Conservation (phyloP, 768 basidiomycete genomes). For the Trametes sanguinea region DNA sequence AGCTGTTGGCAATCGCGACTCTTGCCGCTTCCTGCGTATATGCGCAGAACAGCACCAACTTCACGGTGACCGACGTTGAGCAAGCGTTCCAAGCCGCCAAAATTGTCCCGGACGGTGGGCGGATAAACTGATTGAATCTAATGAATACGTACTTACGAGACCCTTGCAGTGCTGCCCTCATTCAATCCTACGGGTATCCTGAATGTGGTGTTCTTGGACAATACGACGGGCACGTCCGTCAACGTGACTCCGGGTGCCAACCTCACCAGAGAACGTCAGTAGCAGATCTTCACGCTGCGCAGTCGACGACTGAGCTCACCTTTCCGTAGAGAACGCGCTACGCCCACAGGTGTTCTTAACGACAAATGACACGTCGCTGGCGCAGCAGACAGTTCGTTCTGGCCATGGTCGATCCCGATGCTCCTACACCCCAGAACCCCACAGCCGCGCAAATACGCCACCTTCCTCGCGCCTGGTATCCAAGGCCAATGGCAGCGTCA, state of each 20-base stretch:
- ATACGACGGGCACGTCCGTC: slow-evolving; percentile 14
- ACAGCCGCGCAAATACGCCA: slow-evolving; percentile 34
- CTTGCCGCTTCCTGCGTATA: slow-evolving; percentile 5
- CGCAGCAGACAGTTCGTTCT: slow-evolving; percentile 31
- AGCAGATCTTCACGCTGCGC: too few species aligned
- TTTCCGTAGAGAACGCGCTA: slow-evolving; percentile 13
- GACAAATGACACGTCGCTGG: slow-evolving; percentile 8
- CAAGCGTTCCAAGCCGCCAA: slow-evolving; percentile 20
- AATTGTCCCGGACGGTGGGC: slow-evolving; percentile 19
- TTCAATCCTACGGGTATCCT: slow-evolving; percentile 20
- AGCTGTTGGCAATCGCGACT: slow-evolving; percentile 2
- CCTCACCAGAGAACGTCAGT: slow-evolving; percentile 24
- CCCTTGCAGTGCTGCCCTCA: slow-evolving; percentile 14
- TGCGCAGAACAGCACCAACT: slow-evolving; percentile 14
- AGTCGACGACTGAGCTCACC: neutral
- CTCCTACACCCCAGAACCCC: slow-evolving; percentile 35
- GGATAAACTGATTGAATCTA: too few species aligned
- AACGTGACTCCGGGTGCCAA: slow-evolving; percentile 18
- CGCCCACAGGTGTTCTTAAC: slow-evolving; percentile 17
- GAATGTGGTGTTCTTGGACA: slow-evolving; percentile 22
- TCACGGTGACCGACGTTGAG: slow-evolving; percentile 9
- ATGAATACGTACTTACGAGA: neutral
- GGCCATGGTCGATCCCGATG: slow-evolving; percentile 38
- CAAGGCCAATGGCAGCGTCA: slow-evolving; percentile 15
- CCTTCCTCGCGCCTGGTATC: slow-evolving; percentile 33